Base-by-base conservation (phyloP, 2,329 filamentous ascomycete genomes). In the Colletotrichum trifolii region DNA sequence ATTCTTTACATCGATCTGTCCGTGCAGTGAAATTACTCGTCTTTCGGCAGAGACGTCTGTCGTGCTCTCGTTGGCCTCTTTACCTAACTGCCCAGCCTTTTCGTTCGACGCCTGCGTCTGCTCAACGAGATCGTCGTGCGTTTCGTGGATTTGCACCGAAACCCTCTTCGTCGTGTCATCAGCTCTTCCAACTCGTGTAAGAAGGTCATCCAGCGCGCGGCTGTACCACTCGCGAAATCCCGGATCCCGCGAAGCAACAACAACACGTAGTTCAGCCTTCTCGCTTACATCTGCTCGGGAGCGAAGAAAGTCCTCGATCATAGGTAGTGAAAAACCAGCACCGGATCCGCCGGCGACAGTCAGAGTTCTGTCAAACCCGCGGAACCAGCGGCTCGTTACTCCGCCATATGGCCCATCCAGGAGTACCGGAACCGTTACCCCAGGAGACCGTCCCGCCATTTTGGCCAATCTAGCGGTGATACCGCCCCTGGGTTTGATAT, bases 381-480 rank as follows among this genome's bases (percentile, higher is more conserved):
- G 68, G 12, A 81, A 71, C 49, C 78, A 77, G 6, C 71, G 68
- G 3, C 70, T 70, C 2, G 78, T 73, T 15, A 86, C 71, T 0
- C 86, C 86, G 0, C 87, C 85, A 61, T 89, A 89, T 0, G 87
- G 87, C 0, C 87, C 87, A 45, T 89, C 87, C 1, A 89, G 66
- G 1, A 87, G 71, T 0, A 89, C 82, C 0, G 77, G 76, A 1
- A 85, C 73, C 0, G 72, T 68, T 0, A 69, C 59, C 0, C 73
- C 76, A 0, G 85, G 78, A 10, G 73, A 70, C 36, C 77, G 73
- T 6, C 66, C 53, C 0, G 81, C 81, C 6, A 79, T 59, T 0
- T 71, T 75, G 4, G 79, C 78, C 2, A 88, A 73, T 0, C 79
- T 76, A 0, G 73, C 76, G 0, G 86, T 89, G 8, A 88, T 67